phyloP scores from a whole-genome alignment of 1,284 basidiomycete species.

The Pyrrhoderma lamaoense region DNA sequence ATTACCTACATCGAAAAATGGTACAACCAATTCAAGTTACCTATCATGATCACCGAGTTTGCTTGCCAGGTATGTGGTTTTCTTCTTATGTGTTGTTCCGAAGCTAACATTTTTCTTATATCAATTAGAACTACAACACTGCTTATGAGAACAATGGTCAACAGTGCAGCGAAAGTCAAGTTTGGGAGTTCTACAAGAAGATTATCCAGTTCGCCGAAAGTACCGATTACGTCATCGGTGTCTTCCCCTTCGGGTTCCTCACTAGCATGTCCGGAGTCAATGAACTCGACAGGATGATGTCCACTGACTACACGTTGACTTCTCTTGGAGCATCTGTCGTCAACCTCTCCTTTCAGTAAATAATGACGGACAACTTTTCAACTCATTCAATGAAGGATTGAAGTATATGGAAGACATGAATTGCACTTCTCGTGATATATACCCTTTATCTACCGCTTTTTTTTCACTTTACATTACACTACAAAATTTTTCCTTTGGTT shows the following conservation, averaged over 20 bases:
- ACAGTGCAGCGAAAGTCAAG: conserved; percentile 42
- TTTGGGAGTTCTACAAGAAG: conserved; percentile 49
- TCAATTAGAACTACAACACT: conserved; percentile 54
- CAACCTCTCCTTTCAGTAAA: conserved; percentile 28
- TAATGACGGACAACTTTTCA: not conserved
- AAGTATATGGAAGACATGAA: not conserved
- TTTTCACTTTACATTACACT: not conserved
- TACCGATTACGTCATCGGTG: conserved; percentile 46
- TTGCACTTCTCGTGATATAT: conserved; percentile 8
- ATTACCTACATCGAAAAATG: conserved; percentile 44
- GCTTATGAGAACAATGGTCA: conserved; percentile 27
- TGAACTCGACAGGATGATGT: conserved; percentile 49
- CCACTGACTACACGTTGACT: conserved; percentile 36
- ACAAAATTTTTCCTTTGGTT: conserved; percentile 4
- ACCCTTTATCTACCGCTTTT: not conserved
- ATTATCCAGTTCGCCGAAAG: conserved; percentile 51
- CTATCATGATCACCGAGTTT: conserved; percentile 64
- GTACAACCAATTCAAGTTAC: conserved; percentile 41
- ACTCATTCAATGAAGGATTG: no score
- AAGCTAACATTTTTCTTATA: conserved; percentile 11
- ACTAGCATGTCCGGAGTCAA: conserved; percentile 64
- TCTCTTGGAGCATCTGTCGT: conserved; percentile 37
- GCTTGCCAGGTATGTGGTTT: conserved; percentile 46
- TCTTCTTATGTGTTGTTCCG: not conserved
- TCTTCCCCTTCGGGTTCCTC: conserved; percentile 71